These are phyloP conservation scores for Nakazawaea wickerhamii DNA, from an alignment of 805 yeast species.

Conservation along the genomic window DNA sequence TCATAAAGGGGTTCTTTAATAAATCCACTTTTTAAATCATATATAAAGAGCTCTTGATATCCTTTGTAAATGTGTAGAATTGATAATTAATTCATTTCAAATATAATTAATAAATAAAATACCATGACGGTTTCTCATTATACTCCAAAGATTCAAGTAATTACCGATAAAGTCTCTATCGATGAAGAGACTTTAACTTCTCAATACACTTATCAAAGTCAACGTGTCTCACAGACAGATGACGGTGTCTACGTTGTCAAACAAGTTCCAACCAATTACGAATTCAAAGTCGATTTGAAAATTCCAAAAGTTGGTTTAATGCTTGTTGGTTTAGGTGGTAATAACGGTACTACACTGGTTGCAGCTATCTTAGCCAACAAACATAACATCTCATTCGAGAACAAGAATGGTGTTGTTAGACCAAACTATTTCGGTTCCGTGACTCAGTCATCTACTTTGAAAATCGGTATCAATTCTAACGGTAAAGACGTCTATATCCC, in stretches of 20 bases:
- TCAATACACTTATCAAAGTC: slow-evolving; percentile 67
- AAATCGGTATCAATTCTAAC: slow-evolving; percentile 75
- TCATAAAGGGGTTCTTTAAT: too few relatives aligned
- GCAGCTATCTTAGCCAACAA: slow-evolving; percentile 85
- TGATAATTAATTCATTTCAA: too few relatives aligned
- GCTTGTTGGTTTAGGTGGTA: slow-evolving; percentile 95
- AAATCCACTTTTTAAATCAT: too few relatives aligned
- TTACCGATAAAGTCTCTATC: slow-evolving; percentile 46
- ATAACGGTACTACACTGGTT: slow-evolving; percentile 88
- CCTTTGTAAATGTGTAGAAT: too few relatives aligned
- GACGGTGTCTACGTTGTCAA: slow-evolving; percentile 57
- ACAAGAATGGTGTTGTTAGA: slow-evolving; percentile 67
- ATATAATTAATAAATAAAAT: neutral
- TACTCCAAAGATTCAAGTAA: slow-evolving; percentile 44
- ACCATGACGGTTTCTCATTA: slow-evolving; percentile 27
- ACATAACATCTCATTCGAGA: slow-evolving; percentile 69
- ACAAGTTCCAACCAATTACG: slow-evolving; percentile 67
- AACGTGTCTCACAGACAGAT: slow-evolving; percentile 53
- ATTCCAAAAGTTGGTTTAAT: slow-evolving; percentile 84
- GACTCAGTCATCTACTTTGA: slow-evolving; percentile 86
- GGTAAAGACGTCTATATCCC: slow-evolving; percentile 92
- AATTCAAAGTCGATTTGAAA: slow-evolving; percentile 78
- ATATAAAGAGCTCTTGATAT: too few relatives aligned
- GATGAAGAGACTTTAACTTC: slow-evolving; percentile 50
- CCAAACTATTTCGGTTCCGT: slow-evolving; percentile 90